Evolutionary conservation across 768 basidiomycete genomes (phyloP).

Genomic region (Boletus pseudopeckii): DNA sequence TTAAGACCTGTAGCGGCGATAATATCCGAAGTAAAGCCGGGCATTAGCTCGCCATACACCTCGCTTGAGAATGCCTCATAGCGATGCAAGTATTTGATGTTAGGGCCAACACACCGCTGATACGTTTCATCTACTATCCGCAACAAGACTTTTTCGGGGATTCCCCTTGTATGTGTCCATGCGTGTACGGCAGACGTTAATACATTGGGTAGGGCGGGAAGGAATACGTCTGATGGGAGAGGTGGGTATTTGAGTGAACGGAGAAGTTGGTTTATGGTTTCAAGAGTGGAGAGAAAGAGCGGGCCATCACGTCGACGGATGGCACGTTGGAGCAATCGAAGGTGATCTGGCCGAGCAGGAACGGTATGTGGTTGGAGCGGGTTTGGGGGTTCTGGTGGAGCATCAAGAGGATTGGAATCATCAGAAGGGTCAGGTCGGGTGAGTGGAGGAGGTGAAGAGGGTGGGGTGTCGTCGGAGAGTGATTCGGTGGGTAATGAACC

Average conservation of each 20-base stretch:
- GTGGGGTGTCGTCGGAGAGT: conserved; percentile 26
- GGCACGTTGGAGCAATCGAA: conserved; percentile 67
- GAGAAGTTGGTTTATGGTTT: conserved; percentile 58
- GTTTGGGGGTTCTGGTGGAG: conserved; percentile 23
- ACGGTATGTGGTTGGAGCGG: conserved; percentile 21
- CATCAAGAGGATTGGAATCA: conserved; percentile 31
- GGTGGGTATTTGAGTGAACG: conserved; percentile 63
- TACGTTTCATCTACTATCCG: conserved; percentile 89
- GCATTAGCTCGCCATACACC: conserved; percentile 89
- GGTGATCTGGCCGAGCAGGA: conserved; percentile 32
- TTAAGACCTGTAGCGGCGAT: conserved; percentile 48
- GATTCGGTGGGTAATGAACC: conserved; percentile 56
- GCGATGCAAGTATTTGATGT: conserved; percentile 72
- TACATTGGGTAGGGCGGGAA: conserved; percentile 42
- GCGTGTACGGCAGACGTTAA: conserved; percentile 43
- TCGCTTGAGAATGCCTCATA: conserved; percentile 83
- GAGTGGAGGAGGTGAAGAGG: conserved; percentile 34
- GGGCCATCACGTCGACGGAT: conserved; percentile 70
- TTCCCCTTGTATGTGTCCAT: conserved; percentile 44
- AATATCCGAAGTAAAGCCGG: conserved; percentile 59
- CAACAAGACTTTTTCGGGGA: conserved; percentile 66
- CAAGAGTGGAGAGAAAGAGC: conserved; percentile 60
- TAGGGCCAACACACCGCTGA: conserved; percentile 88
- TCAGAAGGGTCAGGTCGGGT: conserved; percentile 31
- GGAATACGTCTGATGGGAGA: conserved; percentile 50